phyloP scores from a whole-genome alignment of 768 basidiomycete species.

The Coprinopsis strossmayeri region DNA sequence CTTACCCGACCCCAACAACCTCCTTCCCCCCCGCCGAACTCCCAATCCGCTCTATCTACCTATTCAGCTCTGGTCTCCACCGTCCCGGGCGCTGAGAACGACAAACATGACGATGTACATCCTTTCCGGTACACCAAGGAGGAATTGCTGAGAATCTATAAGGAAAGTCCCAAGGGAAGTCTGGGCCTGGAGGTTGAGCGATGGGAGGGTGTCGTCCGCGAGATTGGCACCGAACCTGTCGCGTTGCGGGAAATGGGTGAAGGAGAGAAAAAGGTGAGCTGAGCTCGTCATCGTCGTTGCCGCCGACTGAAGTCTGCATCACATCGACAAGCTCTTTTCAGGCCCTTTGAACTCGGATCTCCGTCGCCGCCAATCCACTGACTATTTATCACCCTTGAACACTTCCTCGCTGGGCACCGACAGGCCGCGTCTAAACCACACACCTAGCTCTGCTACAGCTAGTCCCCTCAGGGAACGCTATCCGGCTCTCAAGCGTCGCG shows the following conservation, averaged over 20 bases:
- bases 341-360: conserved; percentile 82
- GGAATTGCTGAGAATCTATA: conserved; percentile 78
- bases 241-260: conserved; percentile 76
- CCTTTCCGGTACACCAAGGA: conserved; percentile 88
- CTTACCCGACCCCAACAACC: conserved; percentile 46
- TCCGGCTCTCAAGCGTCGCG: conserved; percentile 56
- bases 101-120: conserved; percentile 56
- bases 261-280: conserved; percentile 79
- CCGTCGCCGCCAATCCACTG: conserved; percentile 78
- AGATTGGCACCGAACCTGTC: conserved; percentile 64
- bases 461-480: conserved; percentile 67
- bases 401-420: conserved; percentile 45
- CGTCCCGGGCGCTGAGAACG: conserved; percentile 40
- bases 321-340: conserved; percentile 58
- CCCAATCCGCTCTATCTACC: conserved; percentile 48
- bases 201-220: conserved; percentile 85
- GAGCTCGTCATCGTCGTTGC: conserved; percentile 3
- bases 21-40: conserved; percentile 53
- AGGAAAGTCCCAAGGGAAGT: conserved; percentile 66
- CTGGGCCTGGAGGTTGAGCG: conserved; percentile 82
- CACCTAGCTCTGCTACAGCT: conserved; percentile 34
- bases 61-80: conserved; percentile 67
- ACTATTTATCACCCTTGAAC: conserved; percentile 57
- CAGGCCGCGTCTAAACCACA: conserved; percentile 50
- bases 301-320: neutral